Evolutionary conservation across 2,329 filamentous ascomycete species (phyloP).

Genomic region (Colletotrichum cereale): DNA sequence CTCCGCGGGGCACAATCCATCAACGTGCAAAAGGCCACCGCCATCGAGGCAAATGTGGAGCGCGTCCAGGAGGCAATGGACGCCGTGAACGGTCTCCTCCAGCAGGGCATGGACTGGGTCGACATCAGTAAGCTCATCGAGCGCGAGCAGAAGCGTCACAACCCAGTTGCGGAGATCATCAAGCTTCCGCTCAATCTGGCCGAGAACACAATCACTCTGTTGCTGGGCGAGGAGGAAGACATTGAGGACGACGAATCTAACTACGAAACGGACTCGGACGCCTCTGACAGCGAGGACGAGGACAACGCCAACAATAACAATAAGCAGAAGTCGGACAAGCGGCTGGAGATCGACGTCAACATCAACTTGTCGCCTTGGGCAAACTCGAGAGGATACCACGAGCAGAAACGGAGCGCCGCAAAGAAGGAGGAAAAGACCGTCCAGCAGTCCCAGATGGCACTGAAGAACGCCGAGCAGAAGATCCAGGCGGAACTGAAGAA

Average conservation of each 20-base stretch:
- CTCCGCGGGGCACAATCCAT: constrained; percentile 84
- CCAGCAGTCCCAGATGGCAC: constrained; percentile 82
- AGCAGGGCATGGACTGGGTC: constrained; percentile 97
- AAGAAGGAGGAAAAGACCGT: constrained; percentile 90
- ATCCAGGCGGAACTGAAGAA: constrained; percentile 88
- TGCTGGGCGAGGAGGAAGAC: constrained; percentile 78
- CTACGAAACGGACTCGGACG: constrained; percentile 75
- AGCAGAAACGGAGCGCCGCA: constrained; percentile 85
- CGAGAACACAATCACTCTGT: constrained; percentile 88
- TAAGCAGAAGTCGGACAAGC: constrained; percentile 59
- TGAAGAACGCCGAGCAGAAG: constrained; percentile 92
- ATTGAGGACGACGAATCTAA: constrained; percentile 71
- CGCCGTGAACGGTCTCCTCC: constrained; percentile 91
- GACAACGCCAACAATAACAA: constrained; percentile 48
- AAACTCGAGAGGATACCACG: constrained; percentile 93
- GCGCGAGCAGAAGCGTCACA: constrained; percentile 82
- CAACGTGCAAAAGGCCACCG: constrained; percentile 88
- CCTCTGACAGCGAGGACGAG: constrained; percentile 66
- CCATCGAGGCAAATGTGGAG: constrained; percentile 91
- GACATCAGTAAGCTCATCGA: constrained; percentile 91
- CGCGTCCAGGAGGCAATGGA: constrained; percentile 93
- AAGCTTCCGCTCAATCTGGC: constrained; percentile 87
- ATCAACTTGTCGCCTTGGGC: constrained; percentile 85
- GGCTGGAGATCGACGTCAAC: constrained; percentile 84
- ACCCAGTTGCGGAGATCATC: constrained; percentile 89